These are phyloP conservation scores for Yarrowia yakushimensis DNA, from an alignment of 805 yeast species.

Conservation along the genomic window DNA sequence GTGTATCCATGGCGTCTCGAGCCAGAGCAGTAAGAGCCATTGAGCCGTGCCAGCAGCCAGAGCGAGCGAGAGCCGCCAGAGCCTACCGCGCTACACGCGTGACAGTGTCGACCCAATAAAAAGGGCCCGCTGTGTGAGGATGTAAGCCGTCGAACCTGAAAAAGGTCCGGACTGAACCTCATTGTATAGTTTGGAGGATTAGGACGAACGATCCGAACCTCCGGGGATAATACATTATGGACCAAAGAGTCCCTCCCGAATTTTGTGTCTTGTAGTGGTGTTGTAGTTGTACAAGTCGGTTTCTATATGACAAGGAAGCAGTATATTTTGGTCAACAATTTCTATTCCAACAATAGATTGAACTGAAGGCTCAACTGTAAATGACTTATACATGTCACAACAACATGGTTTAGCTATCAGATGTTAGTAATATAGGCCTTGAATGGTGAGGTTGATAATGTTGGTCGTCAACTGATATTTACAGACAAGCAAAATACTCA, in stretches of 20 bases:
- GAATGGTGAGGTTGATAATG: no score
- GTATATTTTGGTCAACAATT: no score
- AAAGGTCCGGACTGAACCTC: background rate
- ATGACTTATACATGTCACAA: no score
- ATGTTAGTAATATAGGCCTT: no score
- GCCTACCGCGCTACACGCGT: background rate
- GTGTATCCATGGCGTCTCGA: background rate
- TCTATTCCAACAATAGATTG: no score
- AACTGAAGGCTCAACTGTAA: no score
- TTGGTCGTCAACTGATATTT: no score
- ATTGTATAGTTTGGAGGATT: background rate
- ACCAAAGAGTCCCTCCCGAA: slow-evolving; percentile 11
- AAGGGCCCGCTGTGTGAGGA: slow-evolving; percentile 15
- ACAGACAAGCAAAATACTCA: no score
- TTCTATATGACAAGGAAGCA: no score
- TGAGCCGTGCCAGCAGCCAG: background rate
- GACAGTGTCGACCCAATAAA: background rate
- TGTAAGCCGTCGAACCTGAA: slow-evolving; percentile 6
- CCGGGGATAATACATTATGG: slow-evolving; percentile 8
- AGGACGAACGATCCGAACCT: background rate
- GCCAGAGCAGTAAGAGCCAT: background rate
- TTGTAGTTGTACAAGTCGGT: no score
- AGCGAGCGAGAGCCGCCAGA: background rate
- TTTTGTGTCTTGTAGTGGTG: background rate
- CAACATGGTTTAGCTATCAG: no score